These are phyloP conservation scores for Pyrenopolyporus hunteri DNA, from an alignment of 495 filamentous ascomycete genomes.

Conservation along the genomic window DNA sequence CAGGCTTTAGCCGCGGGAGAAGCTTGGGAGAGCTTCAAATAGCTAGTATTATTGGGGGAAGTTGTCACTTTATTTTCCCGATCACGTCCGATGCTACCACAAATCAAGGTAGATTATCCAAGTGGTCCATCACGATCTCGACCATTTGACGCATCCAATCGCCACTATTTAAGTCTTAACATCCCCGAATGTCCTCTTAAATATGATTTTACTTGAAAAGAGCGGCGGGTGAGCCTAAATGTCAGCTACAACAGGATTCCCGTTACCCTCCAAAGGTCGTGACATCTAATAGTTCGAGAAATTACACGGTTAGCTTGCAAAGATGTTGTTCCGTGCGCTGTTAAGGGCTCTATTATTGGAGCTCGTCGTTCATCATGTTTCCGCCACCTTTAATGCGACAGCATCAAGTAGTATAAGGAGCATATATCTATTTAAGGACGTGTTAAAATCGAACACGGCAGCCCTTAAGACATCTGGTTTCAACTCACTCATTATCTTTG, in stretches of 20 bases:
- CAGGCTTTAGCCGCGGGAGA: constrained; percentile 18
- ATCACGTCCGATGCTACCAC: not conserved
- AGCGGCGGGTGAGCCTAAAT: not conserved
- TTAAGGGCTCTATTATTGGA: constrained; percentile 34
- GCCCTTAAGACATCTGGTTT: constrained; percentile 48
- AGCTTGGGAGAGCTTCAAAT: not conserved
- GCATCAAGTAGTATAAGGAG: constrained; percentile 39
- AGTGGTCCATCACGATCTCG: not conserved
- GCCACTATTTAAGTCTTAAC: constrained; percentile 3
- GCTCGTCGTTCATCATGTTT: constrained; percentile 32
- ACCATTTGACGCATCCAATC: not conserved
- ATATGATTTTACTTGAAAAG: not conserved
- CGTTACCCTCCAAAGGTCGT: not conserved
- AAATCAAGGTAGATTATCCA: constrained; percentile 1
- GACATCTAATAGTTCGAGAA: not conserved
- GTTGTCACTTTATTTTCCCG: constrained; percentile 13
- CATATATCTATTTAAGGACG: constrained; percentile 54
- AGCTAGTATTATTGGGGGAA: not conserved
- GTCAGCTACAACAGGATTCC: not conserved
- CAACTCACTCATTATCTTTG: constrained; percentile 50
- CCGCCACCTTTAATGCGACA: constrained; percentile 14
- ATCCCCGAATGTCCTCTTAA: not conserved
- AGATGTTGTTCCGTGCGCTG: constrained; percentile 26
- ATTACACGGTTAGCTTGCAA: not conserved
- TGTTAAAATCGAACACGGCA: constrained; percentile 50